These are phyloP conservation scores for Vigna radiata DNA, from an alignment of 306 rosid genomes.

Conservation along the genomic window DNA sequence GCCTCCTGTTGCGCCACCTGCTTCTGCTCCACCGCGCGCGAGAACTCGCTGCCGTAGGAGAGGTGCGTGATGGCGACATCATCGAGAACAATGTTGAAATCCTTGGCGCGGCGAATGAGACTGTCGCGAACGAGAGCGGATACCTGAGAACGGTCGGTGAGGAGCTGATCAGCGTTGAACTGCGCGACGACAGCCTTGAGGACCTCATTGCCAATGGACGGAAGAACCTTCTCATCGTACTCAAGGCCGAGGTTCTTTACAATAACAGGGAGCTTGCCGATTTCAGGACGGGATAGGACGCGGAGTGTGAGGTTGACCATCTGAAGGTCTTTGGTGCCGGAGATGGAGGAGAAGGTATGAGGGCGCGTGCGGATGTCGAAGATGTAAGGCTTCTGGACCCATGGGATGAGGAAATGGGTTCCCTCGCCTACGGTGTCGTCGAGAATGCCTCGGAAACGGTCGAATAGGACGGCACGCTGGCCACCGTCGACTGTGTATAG, in stretches of 20 bases:
- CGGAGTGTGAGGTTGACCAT: slow-evolving; percentile 91
- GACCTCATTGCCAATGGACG: slow-evolving; percentile 90
- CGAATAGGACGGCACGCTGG: slow-evolving; percentile 90
- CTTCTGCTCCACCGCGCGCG: slow-evolving; percentile 91
- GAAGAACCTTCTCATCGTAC: slow-evolving; percentile 96
- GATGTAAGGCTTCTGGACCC: slow-evolving; percentile 95
- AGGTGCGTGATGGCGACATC: slow-evolving; percentile 92
- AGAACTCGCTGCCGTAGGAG: slow-evolving; percentile 77
- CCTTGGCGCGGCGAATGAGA: slow-evolving; percentile 72
- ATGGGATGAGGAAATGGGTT: slow-evolving; percentile 87
- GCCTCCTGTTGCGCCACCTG: slow-evolving; percentile 99
- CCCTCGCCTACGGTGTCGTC: slow-evolving; percentile 69
- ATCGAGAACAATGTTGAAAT: slow-evolving; percentile 83
- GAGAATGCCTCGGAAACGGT: slow-evolving; percentile 87
- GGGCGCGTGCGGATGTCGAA: slow-evolving; percentile 92
- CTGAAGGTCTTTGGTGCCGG: slow-evolving; percentile 94
- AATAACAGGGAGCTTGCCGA: slow-evolving; percentile 65
- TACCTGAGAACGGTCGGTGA: slow-evolving; percentile 85
- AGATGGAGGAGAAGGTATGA: slow-evolving; percentile 84
- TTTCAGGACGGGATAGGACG: slow-evolving; percentile 87
- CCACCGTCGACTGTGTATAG: slow-evolving; percentile 98
- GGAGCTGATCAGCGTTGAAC: slow-evolving; percentile 92
- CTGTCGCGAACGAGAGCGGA: slow-evolving; percentile 89
- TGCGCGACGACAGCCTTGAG: slow-evolving; percentile 90
- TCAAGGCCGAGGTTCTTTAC: slow-evolving; percentile 90